These are phyloP conservation scores for Plantago major DNA, from an alignment of 257 asterid genomes.

Conservation along the genomic window DNA sequence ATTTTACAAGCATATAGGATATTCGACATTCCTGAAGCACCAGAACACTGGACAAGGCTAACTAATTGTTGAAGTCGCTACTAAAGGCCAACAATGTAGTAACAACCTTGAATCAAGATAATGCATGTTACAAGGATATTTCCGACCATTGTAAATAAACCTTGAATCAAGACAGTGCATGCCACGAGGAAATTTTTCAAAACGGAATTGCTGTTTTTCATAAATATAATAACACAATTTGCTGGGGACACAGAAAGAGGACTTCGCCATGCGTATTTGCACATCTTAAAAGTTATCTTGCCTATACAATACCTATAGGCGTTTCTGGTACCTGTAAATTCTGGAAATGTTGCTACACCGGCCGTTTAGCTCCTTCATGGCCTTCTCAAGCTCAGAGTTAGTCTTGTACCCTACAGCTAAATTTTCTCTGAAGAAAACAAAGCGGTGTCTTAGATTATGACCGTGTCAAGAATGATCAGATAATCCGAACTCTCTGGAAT, in stretches of 20 bases:
- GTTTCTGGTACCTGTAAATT: conserved; percentile 64
- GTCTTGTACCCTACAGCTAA: conserved; percentile 87
- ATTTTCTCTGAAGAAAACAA: conserved; percentile 44
- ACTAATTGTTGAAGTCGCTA: background rate
- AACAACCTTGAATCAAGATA: conserved; percentile 4
- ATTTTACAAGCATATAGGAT: conserved; percentile 1
- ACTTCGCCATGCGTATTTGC: background rate
- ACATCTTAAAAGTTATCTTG: conserved; percentile 2
- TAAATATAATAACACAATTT: background rate
- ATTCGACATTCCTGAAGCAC: background rate
- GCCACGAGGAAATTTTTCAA: no score
- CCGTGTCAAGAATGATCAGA: background rate
- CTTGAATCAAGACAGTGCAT: no score
- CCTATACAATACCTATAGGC: background rate
- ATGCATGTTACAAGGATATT: background rate
- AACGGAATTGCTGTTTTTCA: background rate
- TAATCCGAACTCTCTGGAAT: background rate
- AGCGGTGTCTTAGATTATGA: background rate
- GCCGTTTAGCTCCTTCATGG: conserved; percentile 50
- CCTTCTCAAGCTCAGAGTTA: conserved; percentile 80
- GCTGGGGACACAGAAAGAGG: conserved; percentile 1
- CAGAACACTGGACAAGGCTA: background rate
- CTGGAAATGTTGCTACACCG: conserved; percentile 76
- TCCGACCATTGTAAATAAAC: background rate
- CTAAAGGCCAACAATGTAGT: background rate